Evolutionary conservation across 2,329 filamentous ascomycete genomes (phyloP), one percentile per base, ranked within the genome.

Genomic region (Periglandula ipomoeae): DNA sequence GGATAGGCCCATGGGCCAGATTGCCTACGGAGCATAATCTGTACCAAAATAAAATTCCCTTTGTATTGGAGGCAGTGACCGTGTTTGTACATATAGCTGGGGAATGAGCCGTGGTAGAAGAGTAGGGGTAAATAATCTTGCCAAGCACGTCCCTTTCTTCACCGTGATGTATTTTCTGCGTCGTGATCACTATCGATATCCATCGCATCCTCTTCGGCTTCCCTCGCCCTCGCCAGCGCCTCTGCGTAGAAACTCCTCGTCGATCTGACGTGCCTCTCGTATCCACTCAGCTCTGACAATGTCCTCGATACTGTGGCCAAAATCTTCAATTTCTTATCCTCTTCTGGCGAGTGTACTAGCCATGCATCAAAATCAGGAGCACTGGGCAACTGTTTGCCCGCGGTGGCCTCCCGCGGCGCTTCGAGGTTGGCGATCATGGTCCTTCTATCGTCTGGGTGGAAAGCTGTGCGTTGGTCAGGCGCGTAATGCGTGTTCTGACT

Each of bases 1-100:
- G 59, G 77, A 81, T 58, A 77, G 71, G 67, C 78, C 78, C 4
- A 73, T 78, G 72, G 78, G 78, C 45, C 78, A 81, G 64, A 64
- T 81, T 49, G 77, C 75, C 52, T 82, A 82, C 57, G 78, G 78
- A 49, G 70, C 64, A 60, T 82, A 68, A 40, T 56, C 51, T 64
- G 61, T 61, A 68, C 60, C 58, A 61, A 62, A 64, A 66, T 65
- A 62, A 53, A 56, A 38, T 30, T 63, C 58, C 55, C 55, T 59
- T 62, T 61, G 19, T 39, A 32, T 40, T 57, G 52, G 56, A 53
- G 53, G 58, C 17, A 32, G 27, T 35, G 59, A 56, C 58, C 56
- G 27, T 40, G 35, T 53, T 60, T 69, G 66, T 69, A 69, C 59
- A 69, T 69, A 68, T 67, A 67, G 59, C 59, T 49, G 50, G 56